A percentile compares a stretch with the other conserved stretches of the same genome.
These are phyloP conservation scores for Solanum arcanum DNA, from an alignment of 257 asterid genomes.

Conservation along the genomic window DNA sequence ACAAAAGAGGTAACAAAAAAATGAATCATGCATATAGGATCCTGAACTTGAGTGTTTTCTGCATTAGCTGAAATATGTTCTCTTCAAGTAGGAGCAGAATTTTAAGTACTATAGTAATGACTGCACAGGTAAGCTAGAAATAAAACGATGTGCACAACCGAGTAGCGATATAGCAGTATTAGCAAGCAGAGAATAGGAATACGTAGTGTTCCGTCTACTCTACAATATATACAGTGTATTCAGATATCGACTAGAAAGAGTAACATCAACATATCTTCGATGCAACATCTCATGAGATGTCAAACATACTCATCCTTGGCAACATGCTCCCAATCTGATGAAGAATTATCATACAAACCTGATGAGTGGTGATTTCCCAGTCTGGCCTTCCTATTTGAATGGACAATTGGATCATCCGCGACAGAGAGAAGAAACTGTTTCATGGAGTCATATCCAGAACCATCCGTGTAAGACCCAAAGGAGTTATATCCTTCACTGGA, in stretches of 20 bases:
- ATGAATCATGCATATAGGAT: not conserved
- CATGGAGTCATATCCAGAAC: slow-evolving; percentile 22
- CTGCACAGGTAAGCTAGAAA: not conserved
- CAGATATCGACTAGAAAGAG: not conserved
- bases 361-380: slow-evolving; percentile 10
- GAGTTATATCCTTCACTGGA: not conserved
- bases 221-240: slow-evolving; percentile 1
- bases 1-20: not conserved
- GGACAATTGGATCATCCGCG: slow-evolving; percentile 18
- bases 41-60: not conserved
- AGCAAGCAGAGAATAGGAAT: not conserved
- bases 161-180: not conserved
- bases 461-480: slow-evolving; percentile 10
- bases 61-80: not conserved
- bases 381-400: slow-evolving; percentile 8
- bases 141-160: not conserved
- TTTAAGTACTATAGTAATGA: not conserved
- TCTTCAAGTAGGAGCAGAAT: not conserved
- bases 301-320: slow-evolving; percentile 51
- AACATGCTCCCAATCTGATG: slow-evolving; percentile 94
- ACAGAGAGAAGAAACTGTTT: slow-evolving; percentile 23
- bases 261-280: not conserved
- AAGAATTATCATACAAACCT: slow-evolving; percentile 38
- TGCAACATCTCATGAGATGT: slow-evolving; percentile 7
- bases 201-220: not conserved